These are phyloP conservation scores for Barnettozyma populi DNA, from an alignment of 805 yeast species.

Conservation along the genomic window DNA sequence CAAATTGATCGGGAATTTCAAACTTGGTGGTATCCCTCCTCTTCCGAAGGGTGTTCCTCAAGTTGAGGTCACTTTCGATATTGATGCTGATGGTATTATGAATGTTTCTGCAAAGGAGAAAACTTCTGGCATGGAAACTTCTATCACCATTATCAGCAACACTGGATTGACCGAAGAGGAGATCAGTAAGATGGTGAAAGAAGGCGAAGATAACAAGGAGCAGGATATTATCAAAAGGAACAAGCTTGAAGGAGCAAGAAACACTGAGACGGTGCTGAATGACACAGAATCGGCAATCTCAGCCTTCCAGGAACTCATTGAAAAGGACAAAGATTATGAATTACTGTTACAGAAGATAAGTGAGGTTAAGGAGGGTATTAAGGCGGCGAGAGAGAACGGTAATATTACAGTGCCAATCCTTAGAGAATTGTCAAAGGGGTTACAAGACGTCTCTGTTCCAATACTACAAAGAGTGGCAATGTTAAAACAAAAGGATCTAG, in stretches of 20 bases:
- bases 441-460: constrained; percentile 70
- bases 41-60: constrained; percentile 80
- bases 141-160: constrained; percentile 67
- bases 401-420: constrained; percentile 53
- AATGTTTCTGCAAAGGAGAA: constrained; percentile 78
- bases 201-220: constrained; percentile 58
- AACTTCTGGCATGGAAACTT: constrained; percentile 71
- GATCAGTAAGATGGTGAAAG: constrained; percentile 55
- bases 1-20: constrained; percentile 70
- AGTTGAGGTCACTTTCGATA: constrained; percentile 68
- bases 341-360: constrained; percentile 39
- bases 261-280: constrained; percentile 71
- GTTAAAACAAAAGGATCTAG: constrained; percentile 1
- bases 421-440: constrained; percentile 68
- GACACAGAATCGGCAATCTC: constrained; percentile 84
- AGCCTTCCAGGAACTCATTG: constrained; percentile 51
- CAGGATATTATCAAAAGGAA: constrained; percentile 54
- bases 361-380: constrained; percentile 58
- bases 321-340: constrained; percentile 48
- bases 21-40: constrained; percentile 65
- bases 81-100: constrained; percentile 79
- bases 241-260: constrained; percentile 66
- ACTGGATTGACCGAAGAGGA: constrained; percentile 68
- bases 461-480: constrained; percentile 48
- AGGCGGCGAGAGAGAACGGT: constrained; percentile 58